A percentile compares a stretch with the other conserved stretches of the same genome.
These are phyloP conservation scores for Fusarium stilboides DNA, from an alignment of 2,329 filamentous ascomycete species.

Conservation along the genomic window DNA sequence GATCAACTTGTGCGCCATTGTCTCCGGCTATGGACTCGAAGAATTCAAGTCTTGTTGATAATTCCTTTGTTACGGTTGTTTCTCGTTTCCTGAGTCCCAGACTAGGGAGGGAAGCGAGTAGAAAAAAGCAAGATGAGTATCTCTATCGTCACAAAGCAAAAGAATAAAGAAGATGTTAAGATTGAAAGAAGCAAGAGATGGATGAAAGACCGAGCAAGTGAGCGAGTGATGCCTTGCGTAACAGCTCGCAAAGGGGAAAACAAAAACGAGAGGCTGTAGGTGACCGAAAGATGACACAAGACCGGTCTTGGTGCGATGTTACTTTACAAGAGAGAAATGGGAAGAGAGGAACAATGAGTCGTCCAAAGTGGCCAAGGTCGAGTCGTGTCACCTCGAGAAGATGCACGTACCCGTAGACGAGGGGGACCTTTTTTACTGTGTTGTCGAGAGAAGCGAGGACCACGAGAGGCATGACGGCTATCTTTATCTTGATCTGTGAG, in stretches of 20 bases:
- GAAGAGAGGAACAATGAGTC: conserved; percentile 15
- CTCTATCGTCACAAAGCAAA: conserved; percentile 1
- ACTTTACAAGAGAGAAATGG: neutral
- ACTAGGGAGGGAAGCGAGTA: conserved; percentile 18
- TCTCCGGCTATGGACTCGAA: conserved; percentile 3
- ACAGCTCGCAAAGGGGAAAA: neutral
- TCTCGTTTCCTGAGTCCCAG: conserved; percentile 27
- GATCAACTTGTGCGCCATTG: conserved; percentile 37
- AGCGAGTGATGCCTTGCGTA: conserved; percentile 4
- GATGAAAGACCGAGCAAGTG: neutral
- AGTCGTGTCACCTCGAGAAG: conserved; percentile 33
- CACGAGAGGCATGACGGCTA: neutral
- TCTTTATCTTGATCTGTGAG: conserved; percentile 1
- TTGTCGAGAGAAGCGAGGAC: neutral
- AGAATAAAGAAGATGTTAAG: neutral
- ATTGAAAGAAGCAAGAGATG: neutral
- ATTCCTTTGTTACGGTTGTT: neutral
- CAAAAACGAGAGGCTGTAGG: conserved; percentile 11
- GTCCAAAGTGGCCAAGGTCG: conserved; percentile 33
- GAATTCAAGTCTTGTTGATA: neutral
- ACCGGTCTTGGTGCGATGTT: conserved; percentile 12
- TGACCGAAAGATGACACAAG: conserved; percentile 8
- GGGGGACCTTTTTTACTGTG: conserved; percentile 4
- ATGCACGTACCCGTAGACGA: conserved; percentile 38
- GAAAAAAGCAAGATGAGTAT: conserved; percentile 6